Conservation (phyloP, 2,329 filamentous ascomycete genomes). For the Zasmidium citrigriseum region DNA sequence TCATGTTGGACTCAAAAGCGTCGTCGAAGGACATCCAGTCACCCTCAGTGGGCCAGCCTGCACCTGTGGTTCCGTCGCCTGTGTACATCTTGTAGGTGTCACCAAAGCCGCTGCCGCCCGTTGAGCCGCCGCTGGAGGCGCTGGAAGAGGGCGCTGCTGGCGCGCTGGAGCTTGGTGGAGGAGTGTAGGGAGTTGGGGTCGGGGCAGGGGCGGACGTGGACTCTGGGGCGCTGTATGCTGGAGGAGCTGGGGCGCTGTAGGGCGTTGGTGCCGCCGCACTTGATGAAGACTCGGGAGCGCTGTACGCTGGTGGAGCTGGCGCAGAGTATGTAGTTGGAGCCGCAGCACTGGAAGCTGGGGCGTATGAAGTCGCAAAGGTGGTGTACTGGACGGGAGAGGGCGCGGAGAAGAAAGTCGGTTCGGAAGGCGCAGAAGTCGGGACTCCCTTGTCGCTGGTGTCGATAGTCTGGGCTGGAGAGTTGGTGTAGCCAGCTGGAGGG, state of each 20-base stretch:
- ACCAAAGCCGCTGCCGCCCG: constrained; percentile 14
- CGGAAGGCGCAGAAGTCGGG: not conserved
- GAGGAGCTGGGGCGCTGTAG: constrained; percentile 1
- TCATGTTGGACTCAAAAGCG: constrained; percentile 38
- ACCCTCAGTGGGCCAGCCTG: constrained; percentile 29
- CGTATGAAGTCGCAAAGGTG: not conserved
- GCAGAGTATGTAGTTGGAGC: constrained; percentile 1
- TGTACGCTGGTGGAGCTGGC: constrained; percentile 8
- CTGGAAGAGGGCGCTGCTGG: constrained; percentile 7
- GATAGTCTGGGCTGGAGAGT: not conserved
- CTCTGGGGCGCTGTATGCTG: constrained; percentile 9
- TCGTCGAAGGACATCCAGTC: constrained; percentile 29
- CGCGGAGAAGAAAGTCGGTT: not conserved
- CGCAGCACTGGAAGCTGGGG: not conserved
- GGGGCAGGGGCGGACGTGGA: constrained; percentile 1
- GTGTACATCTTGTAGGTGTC: constrained; percentile 26
- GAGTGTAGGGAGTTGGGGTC: not conserved
- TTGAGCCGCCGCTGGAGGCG: constrained; percentile 6
- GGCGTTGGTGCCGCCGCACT: constrained; percentile 7
- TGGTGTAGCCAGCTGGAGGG: not conserved
- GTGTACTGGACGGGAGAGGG: not conserved
- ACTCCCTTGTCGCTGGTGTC: constrained; percentile 1
- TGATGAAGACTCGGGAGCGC: constrained; percentile 4
- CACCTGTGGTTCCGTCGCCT: constrained; percentile 22
- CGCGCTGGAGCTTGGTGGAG: constrained; percentile 4